Evolutionary conservation across 129 eudicot genomes (phyloP), one percentile per base, ranked within the genome.

Genomic region (Centella asiatica): DNA sequence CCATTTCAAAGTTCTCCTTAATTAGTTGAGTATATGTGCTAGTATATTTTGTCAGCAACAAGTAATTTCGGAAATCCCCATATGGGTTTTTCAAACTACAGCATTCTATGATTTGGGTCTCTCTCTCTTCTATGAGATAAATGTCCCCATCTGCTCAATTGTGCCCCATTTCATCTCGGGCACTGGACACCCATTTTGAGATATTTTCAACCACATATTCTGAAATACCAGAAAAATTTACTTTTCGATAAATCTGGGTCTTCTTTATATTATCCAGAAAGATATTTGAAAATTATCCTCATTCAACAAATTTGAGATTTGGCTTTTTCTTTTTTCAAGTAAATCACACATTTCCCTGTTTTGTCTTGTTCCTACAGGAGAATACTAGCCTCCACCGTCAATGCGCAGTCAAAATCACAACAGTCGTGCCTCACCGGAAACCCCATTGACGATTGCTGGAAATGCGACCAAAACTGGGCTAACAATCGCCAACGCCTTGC

Each of bases 401-500:
- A 34, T n/a, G 57, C 32, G 13, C 19, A 25, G 8, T 27, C 44
- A 17, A 74, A 70, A 31, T 54, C 57, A 42, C 70, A 66, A 9
- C 34, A 58, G 17, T 62, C 67, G 5, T 87, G 94, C 72, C 82
- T 77, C 13, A 84, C 95, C 64, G 98, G 98, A 20, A 92, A 92
- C 78, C 98, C 98, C 47, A 84, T 92, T 17, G 98, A 92, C 81
- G 98, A 92, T 54, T 92, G 98, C 71, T 92, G 98, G 98, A 69
- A 78, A 0, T 92, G 98, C 73, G 95, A 92, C 83, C 68, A 88
- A 6, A 87, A 84, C 52, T 92, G 98, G 98, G 77, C 72, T 4
- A 67, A 69, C 58, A 82, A 84, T 73, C 85, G 98, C 5, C 90
- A 87, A 26, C 83, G 77, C 48, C 80, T 92, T 12, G 95, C 98